These are phyloP conservation scores for Sporothrix phasma DNA, from an alignment of 2,329 filamentous ascomycete genomes.

Conservation along the genomic window DNA sequence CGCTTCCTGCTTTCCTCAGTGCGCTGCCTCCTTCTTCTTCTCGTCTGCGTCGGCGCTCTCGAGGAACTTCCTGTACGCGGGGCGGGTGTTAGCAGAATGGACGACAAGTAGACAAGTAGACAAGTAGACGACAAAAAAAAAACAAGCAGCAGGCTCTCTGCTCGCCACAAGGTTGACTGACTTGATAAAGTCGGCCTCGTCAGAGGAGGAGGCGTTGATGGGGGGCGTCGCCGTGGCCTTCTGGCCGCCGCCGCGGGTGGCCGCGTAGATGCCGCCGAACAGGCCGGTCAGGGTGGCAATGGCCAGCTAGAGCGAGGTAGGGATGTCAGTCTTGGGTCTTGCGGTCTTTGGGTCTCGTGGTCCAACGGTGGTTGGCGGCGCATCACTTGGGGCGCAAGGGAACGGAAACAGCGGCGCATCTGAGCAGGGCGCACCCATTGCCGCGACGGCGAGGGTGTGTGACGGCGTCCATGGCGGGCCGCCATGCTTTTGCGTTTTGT, in stretches of 20 bases:
- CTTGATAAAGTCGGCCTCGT: constrained; percentile 58
- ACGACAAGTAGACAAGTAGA: no score
- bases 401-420: neutral
- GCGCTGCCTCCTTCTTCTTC: constrained; percentile 26
- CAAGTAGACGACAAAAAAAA: no score
- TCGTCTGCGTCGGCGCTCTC: constrained; percentile 33
- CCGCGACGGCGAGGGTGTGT: neutral
- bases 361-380: neutral
- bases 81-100: constrained; percentile 9
- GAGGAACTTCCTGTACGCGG: constrained; percentile 35
- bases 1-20: constrained; percentile 8
- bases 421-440: neutral
- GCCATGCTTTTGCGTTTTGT: neutral
- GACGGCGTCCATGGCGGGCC: neutral
- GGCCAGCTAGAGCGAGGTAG: constrained; percentile 37
- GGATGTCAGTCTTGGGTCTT: neutral
- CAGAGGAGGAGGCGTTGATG: constrained; percentile 52
- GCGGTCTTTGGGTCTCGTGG: neutral
- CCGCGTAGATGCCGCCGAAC: constrained; percentile 39
- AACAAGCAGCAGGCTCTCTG: neutral
- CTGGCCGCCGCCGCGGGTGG: constrained; percentile 35
- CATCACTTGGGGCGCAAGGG: neutral
- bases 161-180: constrained; percentile 27
- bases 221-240: constrained; percentile 39
- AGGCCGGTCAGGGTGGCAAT: constrained; percentile 45